Evolutionary conservation across 192 early-diverging fungal genomes (phyloP).

Genomic region (Umbelopsis isabellina): DNA sequence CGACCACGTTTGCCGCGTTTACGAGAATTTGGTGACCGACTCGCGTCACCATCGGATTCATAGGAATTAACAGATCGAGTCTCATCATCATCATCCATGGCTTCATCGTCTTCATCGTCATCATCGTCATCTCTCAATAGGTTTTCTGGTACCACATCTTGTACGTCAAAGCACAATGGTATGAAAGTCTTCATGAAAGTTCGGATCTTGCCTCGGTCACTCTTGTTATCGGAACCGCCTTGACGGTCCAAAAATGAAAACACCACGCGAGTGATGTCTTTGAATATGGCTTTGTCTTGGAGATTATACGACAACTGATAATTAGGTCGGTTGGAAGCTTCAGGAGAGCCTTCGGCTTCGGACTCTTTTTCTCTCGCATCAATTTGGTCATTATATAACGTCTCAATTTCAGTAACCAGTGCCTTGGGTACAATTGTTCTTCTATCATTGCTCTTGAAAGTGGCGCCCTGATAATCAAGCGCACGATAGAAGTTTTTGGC

Average conservation of each 20-base stretch:
- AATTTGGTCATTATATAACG: constrained; percentile 9
- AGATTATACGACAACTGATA: constrained; percentile 87
- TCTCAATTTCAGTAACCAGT: constrained; percentile 85
- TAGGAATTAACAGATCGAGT: constrained; percentile 34
- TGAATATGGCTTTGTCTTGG: constrained; percentile 73
- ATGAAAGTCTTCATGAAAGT: constrained; percentile 79
- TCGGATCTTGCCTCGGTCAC: constrained; percentile 76
- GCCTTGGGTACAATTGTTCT: constrained; percentile 77
- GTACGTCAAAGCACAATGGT: constrained; percentile 64
- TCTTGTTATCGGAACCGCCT: constrained; percentile 44
- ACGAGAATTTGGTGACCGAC: constrained; percentile 24
- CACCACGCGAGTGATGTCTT: constrained; percentile 77
- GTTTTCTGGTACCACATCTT: constrained; percentile 47
- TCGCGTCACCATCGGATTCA: constrained; percentile 39
- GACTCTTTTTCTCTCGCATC: constrained; percentile 15
- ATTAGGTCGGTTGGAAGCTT: constrained; percentile 14
- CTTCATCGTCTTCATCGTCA: constrained; percentile 54
- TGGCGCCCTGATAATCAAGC: constrained; percentile 91
- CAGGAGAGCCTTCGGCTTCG: not conserved
- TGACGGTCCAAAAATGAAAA: constrained; percentile 72
- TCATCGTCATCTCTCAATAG: constrained; percentile 51
- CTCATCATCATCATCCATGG: constrained; percentile 45
- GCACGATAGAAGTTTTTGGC: constrained; percentile 91
- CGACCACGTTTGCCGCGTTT: constrained; percentile 14
- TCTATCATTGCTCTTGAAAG: constrained; percentile 85